phyloP scores from a whole-genome alignment of 106 monocot genomes.

The Phalaenopsis aphrodite region DNA sequence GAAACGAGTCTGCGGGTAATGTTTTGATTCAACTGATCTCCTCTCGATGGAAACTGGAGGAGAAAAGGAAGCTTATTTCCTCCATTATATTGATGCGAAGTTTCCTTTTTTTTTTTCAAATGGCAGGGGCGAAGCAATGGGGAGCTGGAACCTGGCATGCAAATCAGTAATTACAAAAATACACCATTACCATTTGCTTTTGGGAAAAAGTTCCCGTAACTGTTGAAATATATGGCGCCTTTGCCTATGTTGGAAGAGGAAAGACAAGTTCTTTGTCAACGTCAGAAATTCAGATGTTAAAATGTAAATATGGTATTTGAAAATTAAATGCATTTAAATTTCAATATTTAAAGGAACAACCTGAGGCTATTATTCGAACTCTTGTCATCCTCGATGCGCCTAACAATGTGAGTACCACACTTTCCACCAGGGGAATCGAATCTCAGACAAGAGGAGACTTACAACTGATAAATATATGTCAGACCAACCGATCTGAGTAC shows the following conservation, averaged over 20 bases:
- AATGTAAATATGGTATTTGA: too few relatives aligned
- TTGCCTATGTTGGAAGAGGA: neutral
- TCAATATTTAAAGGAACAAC: too few relatives aligned
- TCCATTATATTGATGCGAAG: neutral
- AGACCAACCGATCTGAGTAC: too few relatives aligned
- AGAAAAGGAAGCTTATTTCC: neutral
- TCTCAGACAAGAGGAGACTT: too few relatives aligned
- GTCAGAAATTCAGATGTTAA: neutral
- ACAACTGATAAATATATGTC: too few relatives aligned
- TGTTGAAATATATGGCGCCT: neutral
- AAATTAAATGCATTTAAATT: too few relatives aligned
- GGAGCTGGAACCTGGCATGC: neutral
- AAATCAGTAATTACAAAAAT: neutral
- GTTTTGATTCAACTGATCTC: neutral
- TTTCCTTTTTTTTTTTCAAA: constrained; percentile 1
- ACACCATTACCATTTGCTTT: too few relatives aligned
- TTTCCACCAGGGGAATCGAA: too few relatives aligned
- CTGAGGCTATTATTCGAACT: too few relatives aligned
- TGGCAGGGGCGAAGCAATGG: neutral
- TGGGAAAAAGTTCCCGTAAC: neutral
- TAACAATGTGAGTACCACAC: too few relatives aligned
- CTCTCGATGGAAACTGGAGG: constrained; percentile 2
- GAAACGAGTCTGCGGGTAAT: neutral
- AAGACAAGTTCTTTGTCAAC: neutral
- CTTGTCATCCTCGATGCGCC: too few relatives aligned